Percentiles rank a stretch among this genome's conserved stretches.
Conservation (phyloP, 164 flowering plant species). For the Dillenia turbinata region DNA sequence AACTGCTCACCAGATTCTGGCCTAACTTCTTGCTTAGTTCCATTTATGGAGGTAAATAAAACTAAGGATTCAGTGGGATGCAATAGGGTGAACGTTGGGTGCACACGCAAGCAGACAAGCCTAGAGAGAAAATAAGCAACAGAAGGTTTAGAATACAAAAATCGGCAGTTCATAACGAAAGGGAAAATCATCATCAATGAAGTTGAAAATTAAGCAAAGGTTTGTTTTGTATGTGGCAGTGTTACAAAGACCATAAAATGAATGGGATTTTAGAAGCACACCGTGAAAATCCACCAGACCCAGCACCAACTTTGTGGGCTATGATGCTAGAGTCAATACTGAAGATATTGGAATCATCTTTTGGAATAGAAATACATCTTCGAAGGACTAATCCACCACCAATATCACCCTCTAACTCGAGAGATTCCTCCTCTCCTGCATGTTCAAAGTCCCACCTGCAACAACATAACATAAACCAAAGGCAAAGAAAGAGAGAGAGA, state of each 20-base stretch:
- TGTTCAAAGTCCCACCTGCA: constrained; percentile 64
- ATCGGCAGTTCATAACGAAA: not conserved
- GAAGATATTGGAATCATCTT: constrained; percentile 42
- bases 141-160: not conserved
- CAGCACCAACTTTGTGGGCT: constrained; percentile 80
- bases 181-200: not conserved
- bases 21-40: constrained; percentile 68
- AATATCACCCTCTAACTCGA: constrained; percentile 72
- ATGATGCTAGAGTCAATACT: constrained; percentile 57
- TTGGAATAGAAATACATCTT: constrained; percentile 47
- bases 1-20: constrained; percentile 67
- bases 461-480: constrained; percentile 4
- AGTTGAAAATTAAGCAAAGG: not conserved
- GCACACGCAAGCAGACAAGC: constrained; percentile 88
- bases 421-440: constrained; percentile 67
- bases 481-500: not conserved
- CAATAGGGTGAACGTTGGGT: constrained; percentile 68
- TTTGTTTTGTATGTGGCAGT: not conserved
- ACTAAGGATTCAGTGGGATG: constrained; percentile 79
- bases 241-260: not conserved
- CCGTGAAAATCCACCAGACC: constrained; percentile 97
- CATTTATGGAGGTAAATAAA: constrained; percentile 61
- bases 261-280: constrained; percentile 13
- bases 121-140: constrained; percentile 36
- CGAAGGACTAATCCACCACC: constrained; percentile 77